These are phyloP conservation scores for Brassica cretica DNA, from an alignment of 345 rosid species.

Conservation along the genomic window DNA sequence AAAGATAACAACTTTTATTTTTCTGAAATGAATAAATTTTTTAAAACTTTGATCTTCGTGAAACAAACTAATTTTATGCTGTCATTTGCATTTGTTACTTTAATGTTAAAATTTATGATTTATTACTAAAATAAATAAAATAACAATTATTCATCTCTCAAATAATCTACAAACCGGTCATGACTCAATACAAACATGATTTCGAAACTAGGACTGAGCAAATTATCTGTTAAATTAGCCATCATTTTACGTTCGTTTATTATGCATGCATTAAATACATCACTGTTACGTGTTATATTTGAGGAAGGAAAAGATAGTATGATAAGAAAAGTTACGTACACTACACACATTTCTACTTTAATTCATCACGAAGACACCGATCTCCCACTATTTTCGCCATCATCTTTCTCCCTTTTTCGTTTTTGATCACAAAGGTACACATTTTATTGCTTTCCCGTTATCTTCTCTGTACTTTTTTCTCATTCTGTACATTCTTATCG, in stretches of 20 bases:
- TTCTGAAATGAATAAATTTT: too few species aligned
- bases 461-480: constrained; percentile 23
- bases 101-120: too few species aligned
- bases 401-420: constrained; percentile 26
- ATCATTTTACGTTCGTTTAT: neutral
- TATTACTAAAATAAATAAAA: neutral
- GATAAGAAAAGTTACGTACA: constrained; percentile 35
- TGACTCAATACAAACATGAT: neutral
- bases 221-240: too few species aligned
- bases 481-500: constrained; percentile 23
- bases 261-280: constrained; percentile 20
- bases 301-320: constrained; percentile 26
- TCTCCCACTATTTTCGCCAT: constrained; percentile 29
- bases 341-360: constrained; percentile 34
- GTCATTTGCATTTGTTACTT: too few species aligned
- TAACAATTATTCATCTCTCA: neutral
- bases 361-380: constrained; percentile 38
- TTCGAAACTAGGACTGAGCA: neutral
- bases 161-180: neutral
- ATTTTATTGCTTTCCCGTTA: constrained; percentile 25
- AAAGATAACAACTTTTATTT: too few species aligned
- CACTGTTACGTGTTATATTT: constrained; percentile 32
- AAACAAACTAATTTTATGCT: too few species aligned
- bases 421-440: constrained; percentile 26
- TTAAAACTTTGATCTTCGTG: neutral